Conservation (phyloP, 2,329 filamentous ascomycete species). For the Penicillium paneum region DNA sequence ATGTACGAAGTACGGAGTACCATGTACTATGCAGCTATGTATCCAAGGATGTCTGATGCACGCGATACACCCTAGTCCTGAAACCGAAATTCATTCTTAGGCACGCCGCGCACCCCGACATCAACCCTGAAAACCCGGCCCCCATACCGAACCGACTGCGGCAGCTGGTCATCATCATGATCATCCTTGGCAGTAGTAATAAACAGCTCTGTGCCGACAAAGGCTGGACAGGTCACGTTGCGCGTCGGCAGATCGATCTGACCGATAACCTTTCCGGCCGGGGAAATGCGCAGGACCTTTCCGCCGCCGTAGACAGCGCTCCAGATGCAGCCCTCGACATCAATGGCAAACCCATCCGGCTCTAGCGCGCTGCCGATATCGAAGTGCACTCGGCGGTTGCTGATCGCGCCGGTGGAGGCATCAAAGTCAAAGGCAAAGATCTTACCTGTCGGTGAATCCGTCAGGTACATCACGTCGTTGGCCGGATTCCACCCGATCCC, state of each 20-base stretch:
- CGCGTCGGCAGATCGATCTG: constrained; percentile 72
- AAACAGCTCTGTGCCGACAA: constrained; percentile 70
- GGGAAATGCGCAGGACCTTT: constrained; percentile 70
- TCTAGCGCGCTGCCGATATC: constrained; percentile 60
- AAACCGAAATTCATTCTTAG: constrained; percentile 63
- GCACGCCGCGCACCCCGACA: constrained; percentile 67
- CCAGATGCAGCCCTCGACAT: constrained; percentile 84
- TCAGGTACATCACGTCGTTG: constrained; percentile 74
- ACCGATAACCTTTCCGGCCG: constrained; percentile 67
- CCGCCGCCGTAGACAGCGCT: constrained; percentile 77
- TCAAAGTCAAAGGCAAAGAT: constrained; percentile 76
- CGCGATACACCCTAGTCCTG: constrained; percentile 6
- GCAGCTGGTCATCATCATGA: constrained; percentile 57
- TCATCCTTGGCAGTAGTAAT: constrained; percentile 76
- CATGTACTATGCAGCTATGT: not conserved
- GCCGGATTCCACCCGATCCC: constrained; percentile 76
- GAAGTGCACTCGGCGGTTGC: constrained; percentile 71
- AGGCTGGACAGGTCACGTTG: constrained; percentile 76
- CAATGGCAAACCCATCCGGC: constrained; percentile 82
- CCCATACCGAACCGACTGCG: constrained; percentile 60
- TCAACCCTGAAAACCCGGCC: constrained; percentile 74
- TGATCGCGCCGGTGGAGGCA: constrained; percentile 58
- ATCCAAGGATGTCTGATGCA: not conserved
- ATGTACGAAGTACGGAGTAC: not conserved
- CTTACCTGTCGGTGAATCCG: constrained; percentile 68